Evolutionary conservation across 345 rosid genomes (phyloP), one percentile per base, ranked within the genome.

Genomic region (Litchi chinensis): DNA sequence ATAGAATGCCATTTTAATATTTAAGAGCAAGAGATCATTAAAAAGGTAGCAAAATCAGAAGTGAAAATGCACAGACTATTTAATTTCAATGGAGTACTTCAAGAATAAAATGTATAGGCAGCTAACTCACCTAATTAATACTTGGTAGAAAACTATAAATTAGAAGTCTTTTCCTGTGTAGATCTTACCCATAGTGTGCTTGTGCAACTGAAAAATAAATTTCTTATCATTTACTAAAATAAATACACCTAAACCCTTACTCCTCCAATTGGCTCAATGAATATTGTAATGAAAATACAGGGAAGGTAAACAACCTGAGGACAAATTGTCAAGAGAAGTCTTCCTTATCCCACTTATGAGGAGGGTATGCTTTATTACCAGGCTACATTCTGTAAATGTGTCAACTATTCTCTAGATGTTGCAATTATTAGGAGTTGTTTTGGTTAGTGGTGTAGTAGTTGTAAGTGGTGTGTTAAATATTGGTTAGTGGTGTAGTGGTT

Each of bases 321-420:
- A 50, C n/a, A 54, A 54, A 54, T 54, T 24, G 16, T 37, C 59
- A 70, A 48, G 44, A 48, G 73, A 70, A 70, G 40, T 40, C 73
- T 22, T 46, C 60, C 18, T 54, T n/a, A 54, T 54, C 60, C 13
- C 60, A 24, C 9, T 0, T 48, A 46, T 70, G 19, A 22, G 32
- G 21, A 15, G 1, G 16, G 21, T 24, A 37, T 64, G 32, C 71
- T 8, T 46, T 26, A 40, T 26, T 50, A 57, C 43, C 74, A 28
- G 26, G 63, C 60, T 26, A 65, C 15, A 39, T 18, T n/a, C n/a
- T n/a, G n/a, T n/a, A n/a, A n/a, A n/a, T n/a, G n/a, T n/a, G n/a
- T n/a, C n/a, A n/a, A n/a, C n/a, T n/a, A n/a, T n/a, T n/a, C n/a
- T n/a, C n/a, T n/a, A n/a, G n/a, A n/a, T n/a, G n/a, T n/a, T n/a